phyloP scores from a whole-genome alignment of 1,284 basidiomycete genomes.

The Peniophora sp. region DNA sequence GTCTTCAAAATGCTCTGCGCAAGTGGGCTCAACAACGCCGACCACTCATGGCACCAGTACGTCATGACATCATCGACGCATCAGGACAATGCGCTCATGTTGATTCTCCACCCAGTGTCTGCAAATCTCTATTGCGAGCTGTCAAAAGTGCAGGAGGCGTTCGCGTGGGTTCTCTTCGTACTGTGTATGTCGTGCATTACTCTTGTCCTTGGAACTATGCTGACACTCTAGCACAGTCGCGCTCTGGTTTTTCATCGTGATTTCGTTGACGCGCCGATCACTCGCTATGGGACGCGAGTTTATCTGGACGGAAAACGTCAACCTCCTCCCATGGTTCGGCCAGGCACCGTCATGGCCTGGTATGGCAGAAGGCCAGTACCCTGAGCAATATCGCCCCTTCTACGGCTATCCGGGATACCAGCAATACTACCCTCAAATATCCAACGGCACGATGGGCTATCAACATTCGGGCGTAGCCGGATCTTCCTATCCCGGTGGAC shows the following conservation, averaged over 20 bases:
- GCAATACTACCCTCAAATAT: constrained; percentile 2
- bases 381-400: constrained; percentile 4
- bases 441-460: no score
- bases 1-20: constrained; percentile 7
- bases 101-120: constrained; percentile 3
- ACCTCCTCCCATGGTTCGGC: constrained; percentile 10
- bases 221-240: constrained; percentile 3
- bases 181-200: no score
- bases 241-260: constrained; percentile 6
- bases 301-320: constrained; percentile 11
- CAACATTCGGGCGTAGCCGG: no score
- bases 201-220: no score
- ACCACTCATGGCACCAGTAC: constrained; percentile 9
- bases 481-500: no score
- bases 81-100: background rate
- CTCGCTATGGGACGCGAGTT: constrained; percentile 5
- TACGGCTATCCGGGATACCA: constrained; percentile 2
- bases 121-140: constrained; percentile 8
- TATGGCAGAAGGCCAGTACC: constrained; percentile 1
- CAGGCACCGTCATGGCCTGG: constrained; percentile 9
- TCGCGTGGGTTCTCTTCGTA: constrained; percentile 8
- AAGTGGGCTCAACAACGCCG: constrained; percentile 3
- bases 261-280: constrained; percentile 6
- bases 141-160: constrained; percentile 9
- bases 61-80: background rate